These are phyloP conservation scores for Carex parvula DNA, from an alignment of 176 grass and related monocot genomes.

Conservation along the genomic window DNA sequence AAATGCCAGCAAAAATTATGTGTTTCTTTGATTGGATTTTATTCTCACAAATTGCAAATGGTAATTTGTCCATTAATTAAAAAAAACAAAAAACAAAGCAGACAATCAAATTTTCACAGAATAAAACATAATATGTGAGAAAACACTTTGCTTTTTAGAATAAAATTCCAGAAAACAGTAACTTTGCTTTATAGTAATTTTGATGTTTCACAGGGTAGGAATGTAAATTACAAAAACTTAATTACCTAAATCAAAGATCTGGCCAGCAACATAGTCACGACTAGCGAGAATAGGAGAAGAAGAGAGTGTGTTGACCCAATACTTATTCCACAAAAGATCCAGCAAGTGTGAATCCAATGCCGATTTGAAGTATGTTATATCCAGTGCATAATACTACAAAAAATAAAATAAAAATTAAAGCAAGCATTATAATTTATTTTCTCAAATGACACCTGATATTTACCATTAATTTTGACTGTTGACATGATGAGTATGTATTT, in stretches of 20 bases:
- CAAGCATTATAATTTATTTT: not conserved
- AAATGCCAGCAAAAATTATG: not conserved
- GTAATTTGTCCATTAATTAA: not conserved
- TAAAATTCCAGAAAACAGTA: not conserved
- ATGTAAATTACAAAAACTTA: slow-evolving; percentile 8
- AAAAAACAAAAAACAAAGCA: not conserved
- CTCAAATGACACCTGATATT: not conserved
- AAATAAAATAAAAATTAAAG: slow-evolving; percentile 16
- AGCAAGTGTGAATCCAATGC: slow-evolving; percentile 81
- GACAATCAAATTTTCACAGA: not conserved
- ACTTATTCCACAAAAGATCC: slow-evolving; percentile 99
- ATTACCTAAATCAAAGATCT: slow-evolving; percentile 92
- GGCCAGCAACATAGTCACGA: slow-evolving; percentile 95
- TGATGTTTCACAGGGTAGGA: not conserved
- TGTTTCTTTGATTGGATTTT: not conserved
- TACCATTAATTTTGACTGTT: not conserved
- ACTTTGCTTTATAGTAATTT: not conserved
- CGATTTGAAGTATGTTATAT: slow-evolving; percentile 99
- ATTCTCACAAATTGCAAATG: not conserved
- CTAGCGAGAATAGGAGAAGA: slow-evolving; percentile 93
- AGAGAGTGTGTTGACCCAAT: slow-evolving; percentile 96
- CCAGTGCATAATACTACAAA: slow-evolving; percentile 90
- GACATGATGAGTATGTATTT: no score
- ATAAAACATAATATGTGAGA: not conserved
- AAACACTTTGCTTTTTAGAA: not conserved